Base-by-base conservation (phyloP, 768 basidiomycete species). In the Rhodocollybia butyracea region DNA sequence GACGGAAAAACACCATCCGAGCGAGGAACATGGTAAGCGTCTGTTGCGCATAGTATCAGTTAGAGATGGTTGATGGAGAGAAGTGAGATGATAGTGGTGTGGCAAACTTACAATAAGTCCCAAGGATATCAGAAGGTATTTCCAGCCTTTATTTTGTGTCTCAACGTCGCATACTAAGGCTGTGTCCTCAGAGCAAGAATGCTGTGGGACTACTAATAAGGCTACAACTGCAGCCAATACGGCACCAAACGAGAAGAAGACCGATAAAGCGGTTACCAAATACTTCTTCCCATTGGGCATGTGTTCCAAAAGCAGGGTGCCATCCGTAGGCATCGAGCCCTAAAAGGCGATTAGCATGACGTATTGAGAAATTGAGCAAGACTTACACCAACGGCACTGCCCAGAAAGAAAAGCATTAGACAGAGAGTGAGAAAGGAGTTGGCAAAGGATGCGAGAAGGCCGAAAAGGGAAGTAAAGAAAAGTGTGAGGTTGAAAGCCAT, bases 301-400 rank as follows among this genome's bases (percentile, higher is more conserved):
- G 63, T 97, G 94, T 64, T 99, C 96, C 8, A 94, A 77, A 22
- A 94, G 80, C 3, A 96, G 82, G 0, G 94, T 98, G 5, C 95
- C 94, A 61, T 98, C 96, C 0, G 95, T 98, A 1, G 95, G 95
- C 93, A 98, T 96, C 40, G 92, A 88, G 38, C 94, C 88, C 91
- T 94, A 55, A 45, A 59, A 48, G 51, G 46, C 19, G 38, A 32
- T 42, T 21, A 29, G 21, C 6, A 45, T 11, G 43, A 29, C 30
- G 45, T 42, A 32, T 30, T 29, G 45, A 26, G 17, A 55, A 6
- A 31, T 21, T 42, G 30, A 48, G 13, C 21, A 50, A 31, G 36
- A 55, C 85, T 70, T 71, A 91, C 95, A 51, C 96, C 97, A 5
- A 99, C 93, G 6, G 95, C 89, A 53, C 88, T 95, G 3, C 97